Evolutionary conservation across 2,329 filamentous ascomycete species (phyloP).

Genomic region (Colletotrichum endophyticum): DNA sequence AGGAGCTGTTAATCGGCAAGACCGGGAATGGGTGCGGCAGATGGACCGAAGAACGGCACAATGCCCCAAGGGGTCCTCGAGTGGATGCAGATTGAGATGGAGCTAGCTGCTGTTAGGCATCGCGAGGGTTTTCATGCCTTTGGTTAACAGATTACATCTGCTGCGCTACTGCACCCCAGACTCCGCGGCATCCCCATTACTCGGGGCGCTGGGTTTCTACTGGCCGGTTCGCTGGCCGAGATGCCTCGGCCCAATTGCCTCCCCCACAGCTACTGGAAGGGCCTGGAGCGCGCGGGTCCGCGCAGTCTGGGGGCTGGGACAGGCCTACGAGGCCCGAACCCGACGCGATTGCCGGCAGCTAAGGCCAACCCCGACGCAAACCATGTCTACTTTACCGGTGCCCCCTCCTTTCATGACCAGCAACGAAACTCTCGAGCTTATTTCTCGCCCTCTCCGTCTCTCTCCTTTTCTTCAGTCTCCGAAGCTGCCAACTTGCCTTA

Average conservation of each 20-base stretch:
- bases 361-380: slow-evolving; percentile 5
- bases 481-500: background rate
- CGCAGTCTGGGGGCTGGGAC: background rate
- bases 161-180: slow-evolving; percentile 17
- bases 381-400: slow-evolving; percentile 13
- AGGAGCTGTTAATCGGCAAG: background rate
- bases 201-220: background rate
- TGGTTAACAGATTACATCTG: background rate
- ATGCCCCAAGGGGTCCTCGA: background rate
- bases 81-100: background rate
- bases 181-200: background rate
- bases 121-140: accelerated
- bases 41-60: background rate
- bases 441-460: background rate
- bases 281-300: background rate
- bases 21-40: background rate
- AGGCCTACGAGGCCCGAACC: background rate
- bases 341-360: slow-evolving; percentile 18
- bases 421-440: slow-evolving; percentile 12
- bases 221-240: slow-evolving; percentile 11
- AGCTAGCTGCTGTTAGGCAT: background rate
- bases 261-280: slow-evolving; percentile 8
- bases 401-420: background rate
- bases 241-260: slow-evolving; percentile 19
- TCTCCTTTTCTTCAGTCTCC: background rate